phyloP scores from a whole-genome alignment of 78 protist genomes.

The Emiliania huxleyi region DNA sequence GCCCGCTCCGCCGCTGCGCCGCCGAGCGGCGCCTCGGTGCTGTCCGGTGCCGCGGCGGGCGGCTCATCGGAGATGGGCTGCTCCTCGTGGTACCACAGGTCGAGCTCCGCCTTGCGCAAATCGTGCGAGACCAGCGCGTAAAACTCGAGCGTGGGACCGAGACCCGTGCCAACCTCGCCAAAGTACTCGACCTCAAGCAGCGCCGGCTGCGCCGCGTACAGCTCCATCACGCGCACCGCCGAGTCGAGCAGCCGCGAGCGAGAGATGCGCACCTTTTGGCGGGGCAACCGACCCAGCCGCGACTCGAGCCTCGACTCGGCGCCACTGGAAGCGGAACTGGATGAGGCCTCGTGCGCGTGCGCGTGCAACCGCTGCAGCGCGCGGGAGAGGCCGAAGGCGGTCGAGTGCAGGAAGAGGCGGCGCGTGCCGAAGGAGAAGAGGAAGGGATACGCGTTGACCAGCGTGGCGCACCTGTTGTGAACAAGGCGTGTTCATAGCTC shows the following conservation, averaged over 20 bases:
- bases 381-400: constrained; percentile 75
- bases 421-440: constrained; percentile 66
- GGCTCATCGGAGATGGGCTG: neutral
- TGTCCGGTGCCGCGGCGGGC: neutral
- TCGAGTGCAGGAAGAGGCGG: constrained; percentile 57
- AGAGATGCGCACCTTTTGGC: constrained; percentile 69
- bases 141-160: constrained; percentile 89
- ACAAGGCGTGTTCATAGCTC: too few relatives aligned
- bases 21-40: too few relatives aligned
- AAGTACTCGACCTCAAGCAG: constrained; percentile 70
- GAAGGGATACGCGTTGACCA: constrained; percentile 39
- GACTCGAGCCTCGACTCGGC: neutral
- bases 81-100: constrained; percentile 48
- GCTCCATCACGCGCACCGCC: constrained; percentile 47
- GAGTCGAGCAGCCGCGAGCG: constrained; percentile 44
- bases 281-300: constrained; percentile 69
- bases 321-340: neutral
- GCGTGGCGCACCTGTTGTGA: constrained; percentile 63
- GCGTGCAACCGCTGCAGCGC: constrained; percentile 62
- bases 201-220: constrained; percentile 32
- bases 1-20: too few relatives aligned
- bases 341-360: neutral
- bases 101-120: constrained; percentile 34
- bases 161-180: constrained; percentile 78
- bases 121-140: constrained; percentile 58